phyloP scores from a whole-genome alignment of 345 rosid species.

The Garcia nutans region DNA sequence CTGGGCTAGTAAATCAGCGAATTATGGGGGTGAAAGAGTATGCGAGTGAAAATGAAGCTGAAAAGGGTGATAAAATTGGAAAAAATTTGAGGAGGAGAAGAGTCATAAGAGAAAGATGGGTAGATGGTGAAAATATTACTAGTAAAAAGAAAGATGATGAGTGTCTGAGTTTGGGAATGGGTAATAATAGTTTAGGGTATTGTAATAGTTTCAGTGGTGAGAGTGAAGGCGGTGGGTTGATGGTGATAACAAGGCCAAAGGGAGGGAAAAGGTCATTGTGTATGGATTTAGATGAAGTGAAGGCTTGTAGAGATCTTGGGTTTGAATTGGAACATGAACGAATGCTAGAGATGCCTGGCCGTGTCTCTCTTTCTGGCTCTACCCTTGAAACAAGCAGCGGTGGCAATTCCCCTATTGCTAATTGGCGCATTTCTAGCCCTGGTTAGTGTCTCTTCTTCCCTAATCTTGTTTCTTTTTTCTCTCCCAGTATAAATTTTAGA shows the following conservation, averaged over 20 bases:
- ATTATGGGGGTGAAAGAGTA: conserved; percentile 45
- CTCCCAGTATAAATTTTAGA: too few relatives aligned
- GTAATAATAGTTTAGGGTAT: conserved; percentile 9
- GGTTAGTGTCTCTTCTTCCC: conserved; percentile 40
- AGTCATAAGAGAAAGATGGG: conserved; percentile 15
- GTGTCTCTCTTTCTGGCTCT: conserved; percentile 58
- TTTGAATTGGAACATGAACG: conserved; percentile 79
- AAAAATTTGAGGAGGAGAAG: conserved; percentile 34
- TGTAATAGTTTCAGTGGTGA: conserved; percentile 53
- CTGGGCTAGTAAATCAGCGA: background rate
- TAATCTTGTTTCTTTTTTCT: background rate
- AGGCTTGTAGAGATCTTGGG: conserved; percentile 90
- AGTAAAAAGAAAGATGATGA: conserved; percentile 21
- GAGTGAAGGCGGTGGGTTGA: conserved; percentile 54
- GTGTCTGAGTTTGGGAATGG: conserved; percentile 2
- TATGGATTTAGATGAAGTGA: conserved; percentile 66
- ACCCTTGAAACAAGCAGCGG: conserved; percentile 69
- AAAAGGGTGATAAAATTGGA: conserved; percentile 28
- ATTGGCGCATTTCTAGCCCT: conserved; percentile 89
- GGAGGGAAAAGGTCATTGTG: conserved; percentile 79
- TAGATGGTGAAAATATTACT: conserved; percentile 13
- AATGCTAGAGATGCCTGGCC: conserved; percentile 58
- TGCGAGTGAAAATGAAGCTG: conserved; percentile 75
- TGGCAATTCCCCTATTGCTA: conserved; percentile 80
- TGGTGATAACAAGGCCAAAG: conserved; percentile 78